Conservation (phyloP, 495 filamentous ascomycete genomes). For the Thermothielavioides terrestris region DNA sequence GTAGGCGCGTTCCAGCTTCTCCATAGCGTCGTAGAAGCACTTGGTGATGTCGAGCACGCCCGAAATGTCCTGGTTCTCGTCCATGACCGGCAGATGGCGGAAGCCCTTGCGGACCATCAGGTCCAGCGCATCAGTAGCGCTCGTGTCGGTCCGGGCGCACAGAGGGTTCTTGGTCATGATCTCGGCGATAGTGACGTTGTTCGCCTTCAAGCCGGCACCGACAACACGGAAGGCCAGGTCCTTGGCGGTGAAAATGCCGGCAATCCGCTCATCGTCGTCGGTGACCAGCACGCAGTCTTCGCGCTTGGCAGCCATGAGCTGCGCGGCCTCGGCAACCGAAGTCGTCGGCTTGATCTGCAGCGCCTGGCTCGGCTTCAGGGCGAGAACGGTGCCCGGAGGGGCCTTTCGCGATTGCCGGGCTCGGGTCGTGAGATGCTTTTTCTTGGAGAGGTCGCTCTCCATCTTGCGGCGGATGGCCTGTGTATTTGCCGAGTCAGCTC, state of each 20-base stretch:
- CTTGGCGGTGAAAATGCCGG: constrained; percentile 98
- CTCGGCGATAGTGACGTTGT: constrained; percentile 82
- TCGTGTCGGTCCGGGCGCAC: constrained; percentile 94
- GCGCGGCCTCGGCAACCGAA: constrained; percentile 91
- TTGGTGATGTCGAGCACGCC: constrained; percentile 98
- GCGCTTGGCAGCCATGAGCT: constrained; percentile 97
- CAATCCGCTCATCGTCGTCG: constrained; percentile 93
- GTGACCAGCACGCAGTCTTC: constrained; percentile 99
- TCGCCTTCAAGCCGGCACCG: constrained; percentile 83
- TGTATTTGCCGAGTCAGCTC: too few relatives aligned
- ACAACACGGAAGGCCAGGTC: constrained; percentile 97
- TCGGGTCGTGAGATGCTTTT: constrained; percentile 69
- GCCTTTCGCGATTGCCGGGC: constrained; percentile 83
- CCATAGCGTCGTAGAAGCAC: constrained; percentile 99
- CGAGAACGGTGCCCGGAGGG: constrained; percentile 89
- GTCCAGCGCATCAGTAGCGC: constrained; percentile 93
- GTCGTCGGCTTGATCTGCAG: constrained; percentile 96
- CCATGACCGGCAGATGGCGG: constrained; percentile 96
- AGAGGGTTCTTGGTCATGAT: constrained; percentile 99
- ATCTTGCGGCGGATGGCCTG: constrained; percentile 95
- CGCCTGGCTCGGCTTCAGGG: constrained; percentile 87
- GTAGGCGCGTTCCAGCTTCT: constrained; percentile 95
- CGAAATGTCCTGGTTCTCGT: constrained; percentile 98
- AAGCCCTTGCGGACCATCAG: constrained; percentile 98
- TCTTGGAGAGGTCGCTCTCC: constrained; percentile 96